Evolutionary conservation across 257 asterid genomes (phyloP), one percentile per base, ranked within the genome.

Genomic region (Echites panduratus): DNA sequence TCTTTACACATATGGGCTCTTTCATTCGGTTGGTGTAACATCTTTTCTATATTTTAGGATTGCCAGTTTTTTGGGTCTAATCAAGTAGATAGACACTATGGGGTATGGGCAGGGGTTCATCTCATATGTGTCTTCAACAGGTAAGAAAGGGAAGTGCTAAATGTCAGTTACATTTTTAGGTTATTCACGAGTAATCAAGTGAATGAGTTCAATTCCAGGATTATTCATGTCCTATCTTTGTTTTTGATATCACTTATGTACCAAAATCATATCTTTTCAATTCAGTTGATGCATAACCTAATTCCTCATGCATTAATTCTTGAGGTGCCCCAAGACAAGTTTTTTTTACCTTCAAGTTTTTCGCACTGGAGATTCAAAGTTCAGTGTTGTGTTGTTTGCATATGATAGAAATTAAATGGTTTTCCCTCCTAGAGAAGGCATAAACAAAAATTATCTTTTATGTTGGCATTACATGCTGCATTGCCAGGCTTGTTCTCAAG

Each of bases 401-500:
- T 41, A 13, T 64, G 26, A 32, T 16, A 24, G 48, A 27, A 61
- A 26, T 45, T 20, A n/a, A 10, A 61, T 59, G 11, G 22, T 27
- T 72, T 16, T 5, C 47, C 48, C 43, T 24, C 35, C 44, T 19
- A 13, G 43, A 50, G 13, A 32, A 32, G 38, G 38, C 3, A 32
- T 32, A 32, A 49, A 62, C 45, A 41, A 41, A 41, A 7, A 41
- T 4, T 50, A 48, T 49, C 45, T 47, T 71, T 71, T 27, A 38
- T 35, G 16, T n/a, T 78, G 61, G 75, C 58, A 75, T 81, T 77
- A 82, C 83, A 78, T 79, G 74, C 68, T 75, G 53, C 66, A 58
- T 71, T 86, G 76, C 77, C 90, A 92, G 99, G 98, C 95, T 82
- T 90, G 89, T 84, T 79, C 96, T 79, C 87, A 81, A 79, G 97